Conservation (phyloP, 2,329 filamentous ascomycete genomes). For the Lasiodiplodia theobromae region DNA sequence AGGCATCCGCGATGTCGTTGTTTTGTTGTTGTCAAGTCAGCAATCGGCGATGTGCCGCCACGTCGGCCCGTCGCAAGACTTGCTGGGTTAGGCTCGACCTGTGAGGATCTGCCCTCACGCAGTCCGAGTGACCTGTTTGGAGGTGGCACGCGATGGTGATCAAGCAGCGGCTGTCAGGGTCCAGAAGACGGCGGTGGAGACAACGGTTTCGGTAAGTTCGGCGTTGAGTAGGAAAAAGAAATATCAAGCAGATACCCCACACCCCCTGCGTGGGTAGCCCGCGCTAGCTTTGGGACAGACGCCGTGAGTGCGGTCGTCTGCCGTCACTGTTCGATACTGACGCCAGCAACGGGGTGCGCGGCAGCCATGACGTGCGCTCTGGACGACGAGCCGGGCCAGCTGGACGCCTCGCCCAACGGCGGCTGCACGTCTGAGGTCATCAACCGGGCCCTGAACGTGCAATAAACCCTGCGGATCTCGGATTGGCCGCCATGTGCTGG, state of each 20-base stretch:
- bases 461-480: background rate
- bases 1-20: background rate
- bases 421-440: conserved; percentile 19
- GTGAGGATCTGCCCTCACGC: background rate
- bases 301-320: background rate
- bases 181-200: conserved; percentile 5
- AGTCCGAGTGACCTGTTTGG: background rate
- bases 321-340: too few relatives aligned
- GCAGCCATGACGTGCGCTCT: conserved; percentile 8
- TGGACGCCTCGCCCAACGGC: background rate
- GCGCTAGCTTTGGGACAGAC: background rate
- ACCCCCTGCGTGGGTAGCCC: background rate
- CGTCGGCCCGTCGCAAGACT: background rate
- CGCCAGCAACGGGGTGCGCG: background rate
- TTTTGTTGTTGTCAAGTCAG: background rate
- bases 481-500: background rate
- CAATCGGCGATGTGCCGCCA: conserved; percentile 3
- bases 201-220: conserved; percentile 18
- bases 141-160: background rate
- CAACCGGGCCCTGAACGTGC: background rate
- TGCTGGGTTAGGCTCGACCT: background rate
- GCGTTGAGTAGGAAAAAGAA: conserved; percentile 9
- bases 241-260: conserved; percentile 8
- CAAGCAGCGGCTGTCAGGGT: background rate
- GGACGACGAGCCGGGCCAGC: background rate